Evolutionary conservation across 352 stramenopile species (phyloP).

Genomic region (Pythium sp.): DNA sequence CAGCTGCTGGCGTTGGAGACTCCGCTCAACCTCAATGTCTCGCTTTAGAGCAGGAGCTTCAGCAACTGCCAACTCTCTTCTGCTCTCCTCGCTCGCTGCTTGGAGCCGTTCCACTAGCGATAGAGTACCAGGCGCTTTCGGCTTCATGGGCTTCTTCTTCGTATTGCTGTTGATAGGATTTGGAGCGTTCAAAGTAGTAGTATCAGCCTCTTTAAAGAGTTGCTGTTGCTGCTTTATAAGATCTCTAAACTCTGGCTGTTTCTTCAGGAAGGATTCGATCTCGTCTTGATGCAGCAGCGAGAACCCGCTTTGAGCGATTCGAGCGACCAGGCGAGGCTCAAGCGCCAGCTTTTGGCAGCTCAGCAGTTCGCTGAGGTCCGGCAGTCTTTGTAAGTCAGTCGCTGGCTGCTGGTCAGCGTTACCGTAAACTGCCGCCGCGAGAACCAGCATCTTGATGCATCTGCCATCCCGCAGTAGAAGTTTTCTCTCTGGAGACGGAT

Average conservation of each 20-base stretch:
- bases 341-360: conserved; percentile 2
- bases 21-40: conserved; percentile 14
- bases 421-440: not conserved
- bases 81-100: conserved; percentile 12
- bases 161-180: not conserved
- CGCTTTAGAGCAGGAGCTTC: not conserved
- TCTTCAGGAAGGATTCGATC: not conserved
- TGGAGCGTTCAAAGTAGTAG: not conserved
- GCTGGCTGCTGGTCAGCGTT: not conserved
- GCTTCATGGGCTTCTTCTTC: not conserved
- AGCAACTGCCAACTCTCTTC: not conserved
- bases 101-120: conserved; percentile 14
- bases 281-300: conserved; percentile 3
- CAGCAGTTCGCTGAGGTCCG: not conserved
- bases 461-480: conserved; percentile 9
- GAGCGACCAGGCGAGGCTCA: not conserved
- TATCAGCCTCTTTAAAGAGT: not conserved
- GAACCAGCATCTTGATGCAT: conserved; percentile 10
- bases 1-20: conserved; percentile 27
- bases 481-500: conserved; percentile 32
- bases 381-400: not conserved
- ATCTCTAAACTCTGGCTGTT: not conserved
- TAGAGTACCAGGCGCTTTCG: not conserved
- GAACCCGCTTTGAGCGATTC: conserved; percentile 3
- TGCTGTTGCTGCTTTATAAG: not conserved